Evolutionary conservation across 73 alveolate genomes (phyloP).

Genomic region (Blepharisma stoltei): DNA sequence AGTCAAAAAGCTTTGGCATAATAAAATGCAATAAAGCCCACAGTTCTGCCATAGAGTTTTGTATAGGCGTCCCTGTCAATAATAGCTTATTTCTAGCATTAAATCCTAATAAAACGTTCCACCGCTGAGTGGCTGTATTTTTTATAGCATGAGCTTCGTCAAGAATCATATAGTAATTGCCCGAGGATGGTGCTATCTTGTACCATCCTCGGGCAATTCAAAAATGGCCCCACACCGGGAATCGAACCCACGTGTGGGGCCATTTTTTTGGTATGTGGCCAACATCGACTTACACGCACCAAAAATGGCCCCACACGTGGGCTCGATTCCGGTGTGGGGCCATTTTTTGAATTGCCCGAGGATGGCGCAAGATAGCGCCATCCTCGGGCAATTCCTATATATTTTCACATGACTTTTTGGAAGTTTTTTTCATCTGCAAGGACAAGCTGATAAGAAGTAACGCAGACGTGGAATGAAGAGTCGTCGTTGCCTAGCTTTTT

Average conservation of each 20-base stretch:
- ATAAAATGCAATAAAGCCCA: constrained; percentile 99
- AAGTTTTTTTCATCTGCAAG: constrained; percentile 81
- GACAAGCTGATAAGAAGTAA: constrained; percentile 85
- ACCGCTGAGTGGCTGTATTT: constrained; percentile 87
- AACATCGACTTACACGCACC: no score
- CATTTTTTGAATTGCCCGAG: no score
- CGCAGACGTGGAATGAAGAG: constrained; percentile 80
- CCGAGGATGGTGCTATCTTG: no score
- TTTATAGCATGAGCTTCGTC: constrained; percentile 98
- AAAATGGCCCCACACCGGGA: no score
- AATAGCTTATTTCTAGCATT: constrained; percentile 93
- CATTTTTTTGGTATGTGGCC: no score
- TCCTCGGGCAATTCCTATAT: no score
- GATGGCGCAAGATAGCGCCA: no score
- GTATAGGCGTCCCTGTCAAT: constrained; percentile 97
- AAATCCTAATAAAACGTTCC: constrained; percentile 76
- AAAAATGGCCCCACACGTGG: no score
- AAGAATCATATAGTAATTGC: no score
- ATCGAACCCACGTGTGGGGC: no score
- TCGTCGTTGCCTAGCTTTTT: constrained; percentile 76
- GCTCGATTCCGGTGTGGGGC: no score
- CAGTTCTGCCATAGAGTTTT: constrained; percentile 98
- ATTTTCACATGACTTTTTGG: constrained; percentile 73
- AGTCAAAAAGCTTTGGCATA: constrained; percentile 96
- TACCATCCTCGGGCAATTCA: no score